Evolutionary conservation across 768 basidiomycete species (phyloP).

Genomic region (Chiua virens): DNA sequence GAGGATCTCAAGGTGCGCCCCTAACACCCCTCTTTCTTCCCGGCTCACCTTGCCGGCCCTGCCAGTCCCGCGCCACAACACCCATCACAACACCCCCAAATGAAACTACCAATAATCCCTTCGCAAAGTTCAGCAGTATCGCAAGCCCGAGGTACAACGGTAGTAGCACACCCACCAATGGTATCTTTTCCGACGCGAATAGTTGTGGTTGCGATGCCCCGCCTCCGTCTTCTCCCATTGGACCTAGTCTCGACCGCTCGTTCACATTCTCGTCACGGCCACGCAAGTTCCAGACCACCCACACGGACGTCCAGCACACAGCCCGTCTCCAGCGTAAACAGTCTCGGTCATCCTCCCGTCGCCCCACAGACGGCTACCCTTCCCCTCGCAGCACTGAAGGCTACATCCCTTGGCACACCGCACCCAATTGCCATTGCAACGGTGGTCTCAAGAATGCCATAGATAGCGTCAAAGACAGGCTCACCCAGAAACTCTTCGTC

Average conservation of each 20-base stretch:
- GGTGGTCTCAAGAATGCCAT: slow-evolving; percentile 85
- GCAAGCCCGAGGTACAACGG: slow-evolving; percentile 24
- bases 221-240: background rate
- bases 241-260: slow-evolving; percentile 24
- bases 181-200: background rate
- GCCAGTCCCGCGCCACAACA: slow-evolving; percentile 40
- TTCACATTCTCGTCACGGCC: slow-evolving; percentile 25
- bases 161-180: slow-evolving; percentile 17
- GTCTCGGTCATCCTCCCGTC: slow-evolving; percentile 53
- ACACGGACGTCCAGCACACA: slow-evolving; percentile 38
- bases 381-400: slow-evolving; percentile 25
- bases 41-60: background rate
- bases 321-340: slow-evolving; percentile 49
- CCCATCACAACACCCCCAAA: slow-evolving; percentile 43
- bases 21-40: background rate
- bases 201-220: background rate
- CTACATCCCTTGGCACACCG: slow-evolving; percentile 43
- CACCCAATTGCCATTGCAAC: slow-evolving; percentile 73
- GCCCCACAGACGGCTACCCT: slow-evolving; percentile 33
- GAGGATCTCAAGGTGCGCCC: slow-evolving; percentile 68
- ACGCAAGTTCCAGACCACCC: slow-evolving; percentile 53
- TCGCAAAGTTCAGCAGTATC: slow-evolving; percentile 47
- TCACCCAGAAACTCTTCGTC: slow-evolving; percentile 58
- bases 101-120: slow-evolving; percentile 61
- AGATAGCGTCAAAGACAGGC: slow-evolving; percentile 56